Conservation (phyloP, 2,329 filamentous ascomycete species). For the Penicillium sp. region DNA sequence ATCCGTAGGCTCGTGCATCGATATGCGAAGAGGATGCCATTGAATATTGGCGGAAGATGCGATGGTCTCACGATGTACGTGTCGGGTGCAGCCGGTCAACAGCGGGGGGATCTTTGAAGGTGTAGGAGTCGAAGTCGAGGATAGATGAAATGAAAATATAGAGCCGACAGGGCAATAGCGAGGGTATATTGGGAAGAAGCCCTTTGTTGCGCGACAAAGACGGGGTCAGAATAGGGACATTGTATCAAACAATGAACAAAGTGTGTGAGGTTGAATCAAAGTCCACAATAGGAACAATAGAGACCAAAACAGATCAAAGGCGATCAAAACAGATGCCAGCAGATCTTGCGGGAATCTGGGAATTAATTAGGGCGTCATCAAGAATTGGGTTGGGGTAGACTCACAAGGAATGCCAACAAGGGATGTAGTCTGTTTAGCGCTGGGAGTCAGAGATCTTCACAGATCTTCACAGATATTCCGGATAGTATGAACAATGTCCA, state of each 20-base stretch:
- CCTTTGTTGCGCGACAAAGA: slow-evolving; percentile 9
- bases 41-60: slow-evolving; percentile 17
- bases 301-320: not conserved
- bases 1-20: slow-evolving; percentile 29
- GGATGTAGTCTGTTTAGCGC: not conserved
- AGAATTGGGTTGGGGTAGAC: not conserved
- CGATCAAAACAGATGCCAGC: not conserved
- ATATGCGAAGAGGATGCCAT: slow-evolving; percentile 32
- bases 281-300: not conserved
- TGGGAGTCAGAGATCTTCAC: too few relatives aligned
- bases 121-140: not conserved
- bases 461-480: too few relatives aligned
- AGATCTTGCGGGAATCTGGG: slow-evolving; percentile 1
- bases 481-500: not conserved
- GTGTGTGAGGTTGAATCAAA: not conserved
- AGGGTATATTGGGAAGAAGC: not conserved
- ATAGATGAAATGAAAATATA: not conserved
- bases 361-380: slow-evolving; percentile 1
- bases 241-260: slow-evolving; percentile 4
- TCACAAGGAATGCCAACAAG: slow-evolving; percentile 3
- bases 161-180: not conserved
- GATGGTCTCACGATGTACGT: not conserved
- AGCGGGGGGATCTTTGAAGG: not conserved
- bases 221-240: slow-evolving; percentile 3
- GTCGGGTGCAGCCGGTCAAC: not conserved